phyloP scores from a whole-genome alignment of 441 rosid species.

The Heliophila coronopifolia region DNA sequence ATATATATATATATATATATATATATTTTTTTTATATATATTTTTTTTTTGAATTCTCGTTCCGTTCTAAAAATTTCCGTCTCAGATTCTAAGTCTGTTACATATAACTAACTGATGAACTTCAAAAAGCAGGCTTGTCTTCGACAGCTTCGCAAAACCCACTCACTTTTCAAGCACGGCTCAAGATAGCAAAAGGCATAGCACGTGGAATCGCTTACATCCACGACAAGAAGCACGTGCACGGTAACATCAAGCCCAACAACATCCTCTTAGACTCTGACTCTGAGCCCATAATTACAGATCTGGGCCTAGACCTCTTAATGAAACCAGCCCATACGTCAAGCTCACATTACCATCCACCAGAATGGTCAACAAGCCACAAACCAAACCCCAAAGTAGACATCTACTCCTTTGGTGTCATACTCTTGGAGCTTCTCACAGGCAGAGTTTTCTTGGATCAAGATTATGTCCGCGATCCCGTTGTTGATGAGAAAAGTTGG shows the following conservation, averaged over 20 bases:
- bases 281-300: slow-evolving; percentile 58
- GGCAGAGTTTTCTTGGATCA: slow-evolving; percentile 45
- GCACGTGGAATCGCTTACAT: slow-evolving; percentile 69
- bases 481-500: slow-evolving; percentile 42
- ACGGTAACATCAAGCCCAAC: slow-evolving; percentile 65
- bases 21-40: too few species aligned
- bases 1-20: too few species aligned
- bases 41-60: too few species aligned
- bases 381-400: slow-evolving; percentile 74
- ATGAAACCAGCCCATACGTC: background rate
- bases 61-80: too few species aligned
- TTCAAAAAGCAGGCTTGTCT: slow-evolving; percentile 16
- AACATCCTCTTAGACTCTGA: slow-evolving; percentile 57
- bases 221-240: slow-evolving; percentile 72
- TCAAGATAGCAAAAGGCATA: slow-evolving; percentile 69
- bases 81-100: too few species aligned
- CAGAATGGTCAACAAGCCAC: slow-evolving; percentile 46
- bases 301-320: slow-evolving; percentile 54
- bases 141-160: slow-evolving; percentile 38
- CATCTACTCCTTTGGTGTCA: slow-evolving; percentile 57
- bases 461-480: slow-evolving; percentile 39
- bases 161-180: slow-evolving; percentile 43
- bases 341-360: slow-evolving; percentile 45
- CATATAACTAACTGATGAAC: too few species aligned
- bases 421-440: slow-evolving; percentile 64